A percentile compares a stretch with the other conserved stretches of the same genome.
Conservation (phyloP, 345 rosid genomes). For the Sisymbrium altissimum region DNA sequence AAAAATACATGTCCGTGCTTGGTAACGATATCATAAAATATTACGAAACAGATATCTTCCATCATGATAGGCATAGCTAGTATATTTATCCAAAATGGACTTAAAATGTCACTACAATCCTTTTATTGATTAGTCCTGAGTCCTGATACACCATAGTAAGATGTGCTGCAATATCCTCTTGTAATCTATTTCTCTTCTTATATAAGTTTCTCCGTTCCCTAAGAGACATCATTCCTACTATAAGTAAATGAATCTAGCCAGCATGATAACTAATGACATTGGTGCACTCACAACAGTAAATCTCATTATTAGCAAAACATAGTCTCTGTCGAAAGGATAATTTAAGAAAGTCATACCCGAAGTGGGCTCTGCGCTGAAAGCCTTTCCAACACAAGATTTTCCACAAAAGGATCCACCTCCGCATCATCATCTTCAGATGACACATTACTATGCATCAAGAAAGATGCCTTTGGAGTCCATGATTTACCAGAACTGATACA, state of each 20-base stretch:
- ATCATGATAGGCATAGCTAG: background rate
- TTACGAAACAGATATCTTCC: background rate
- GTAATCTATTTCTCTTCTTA: background rate
- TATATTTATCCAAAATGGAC: background rate
- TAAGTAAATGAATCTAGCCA: background rate
- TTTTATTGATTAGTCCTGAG: background rate
- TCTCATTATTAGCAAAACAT: background rate
- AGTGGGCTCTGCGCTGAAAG: constrained; percentile 94
- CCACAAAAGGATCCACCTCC: constrained; percentile 73
- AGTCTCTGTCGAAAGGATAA: background rate
- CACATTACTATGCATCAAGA: constrained; percentile 59
- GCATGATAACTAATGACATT: background rate
- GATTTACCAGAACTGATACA: constrained; percentile 79
- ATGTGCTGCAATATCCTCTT: constrained; percentile 1
- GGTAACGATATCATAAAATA: constrained; percentile 1
- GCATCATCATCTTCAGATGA: constrained; percentile 45
- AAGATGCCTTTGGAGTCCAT: constrained; percentile 71
- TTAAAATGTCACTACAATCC: background rate
- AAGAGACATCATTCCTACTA: background rate
- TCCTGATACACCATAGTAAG: background rate
- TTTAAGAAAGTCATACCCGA: constrained; percentile 50
- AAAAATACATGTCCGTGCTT: background rate
- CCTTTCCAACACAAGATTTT: constrained; percentile 91
- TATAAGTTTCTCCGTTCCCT: background rate
- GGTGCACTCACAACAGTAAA: background rate